Conservation (phyloP, 768 basidiomycete genomes). For the Xanthoconium purpureum region DNA sequence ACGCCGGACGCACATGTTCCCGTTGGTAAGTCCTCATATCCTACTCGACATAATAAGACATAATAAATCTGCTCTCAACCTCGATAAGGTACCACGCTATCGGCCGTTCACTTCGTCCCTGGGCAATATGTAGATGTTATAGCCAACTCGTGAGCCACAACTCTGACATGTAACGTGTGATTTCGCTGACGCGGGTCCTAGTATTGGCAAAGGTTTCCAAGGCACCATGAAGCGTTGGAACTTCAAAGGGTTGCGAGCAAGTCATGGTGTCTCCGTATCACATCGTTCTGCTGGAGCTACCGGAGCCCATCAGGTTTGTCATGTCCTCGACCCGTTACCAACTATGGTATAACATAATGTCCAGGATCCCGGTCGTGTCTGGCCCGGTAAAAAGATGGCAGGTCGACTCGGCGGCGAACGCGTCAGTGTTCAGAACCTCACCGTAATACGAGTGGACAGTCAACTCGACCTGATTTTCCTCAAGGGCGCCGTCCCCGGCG, state of each 20-base stretch:
- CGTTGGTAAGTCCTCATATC: conserved; percentile 56
- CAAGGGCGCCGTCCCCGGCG: conserved; percentile 86
- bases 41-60: not conserved
- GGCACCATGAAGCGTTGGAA: conserved; percentile 97
- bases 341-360: not conserved
- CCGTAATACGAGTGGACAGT: conserved; percentile 85
- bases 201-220: conserved; percentile 96
- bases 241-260: conserved; percentile 86
- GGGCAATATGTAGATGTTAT: conserved; percentile 94
- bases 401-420: conserved; percentile 86
- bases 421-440: conserved; percentile 82
- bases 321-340: not conserved
- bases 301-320: conserved; percentile 86
- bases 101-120: conserved; percentile 93
- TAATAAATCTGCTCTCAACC: not conserved
- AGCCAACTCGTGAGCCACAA: conserved; percentile 71
- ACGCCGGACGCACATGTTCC: conserved; percentile 87
- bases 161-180: not conserved
- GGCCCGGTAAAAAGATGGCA: conserved; percentile 98
- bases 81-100: conserved; percentile 74
- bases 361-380: conserved; percentile 93
- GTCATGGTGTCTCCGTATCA: conserved; percentile 94
- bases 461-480: conserved; percentile 86
- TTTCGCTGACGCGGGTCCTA: conserved; percentile 32
- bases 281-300: conserved; percentile 93